A percentile compares a stretch with the other conserved stretches of the same genome.
Conservation (phyloP, 495 filamentous ascomycete genomes). For the Podospora comata region DNA sequence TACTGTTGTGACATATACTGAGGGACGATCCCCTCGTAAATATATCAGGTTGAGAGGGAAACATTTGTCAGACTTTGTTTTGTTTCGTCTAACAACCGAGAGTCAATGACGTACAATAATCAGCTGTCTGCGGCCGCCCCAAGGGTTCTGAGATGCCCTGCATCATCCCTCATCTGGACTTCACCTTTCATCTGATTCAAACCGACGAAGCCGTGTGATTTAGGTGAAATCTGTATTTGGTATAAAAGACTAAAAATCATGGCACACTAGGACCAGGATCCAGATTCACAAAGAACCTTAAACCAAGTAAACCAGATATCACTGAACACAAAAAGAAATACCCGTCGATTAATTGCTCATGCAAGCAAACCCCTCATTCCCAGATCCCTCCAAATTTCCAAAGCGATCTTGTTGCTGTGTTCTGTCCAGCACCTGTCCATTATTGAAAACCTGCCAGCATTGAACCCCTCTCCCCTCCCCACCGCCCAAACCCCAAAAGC, state of each 20-base stretch:
- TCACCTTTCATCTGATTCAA: neutral
- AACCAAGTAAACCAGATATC: neutral
- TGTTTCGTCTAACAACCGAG: neutral
- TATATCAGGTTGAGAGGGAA: too few relatives aligned
- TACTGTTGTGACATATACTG: too few relatives aligned
- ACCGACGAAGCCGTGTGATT: neutral
- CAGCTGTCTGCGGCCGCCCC: neutral
- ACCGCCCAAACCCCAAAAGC: neutral
- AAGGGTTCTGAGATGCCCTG: neutral
- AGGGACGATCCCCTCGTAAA: too few relatives aligned
- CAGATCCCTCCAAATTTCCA: neutral
- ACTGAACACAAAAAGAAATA: neutral
- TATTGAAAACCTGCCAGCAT: neutral
- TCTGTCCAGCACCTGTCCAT: neutral
- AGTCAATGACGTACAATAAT: neutral
- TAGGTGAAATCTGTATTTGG: neutral
- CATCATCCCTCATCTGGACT: neutral
- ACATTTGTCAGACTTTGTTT: neutral
- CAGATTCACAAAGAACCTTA: neutral
- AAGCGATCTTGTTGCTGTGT: neutral
- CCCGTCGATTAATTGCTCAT: neutral
- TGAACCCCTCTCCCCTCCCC: too few relatives aligned
- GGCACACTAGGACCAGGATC: neutral
- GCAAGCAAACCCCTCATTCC: neutral
- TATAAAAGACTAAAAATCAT: neutral